These are phyloP conservation scores for Rhizopogon vesiculosus DNA, from an alignment of 768 basidiomycete species.

Conservation along the genomic window DNA sequence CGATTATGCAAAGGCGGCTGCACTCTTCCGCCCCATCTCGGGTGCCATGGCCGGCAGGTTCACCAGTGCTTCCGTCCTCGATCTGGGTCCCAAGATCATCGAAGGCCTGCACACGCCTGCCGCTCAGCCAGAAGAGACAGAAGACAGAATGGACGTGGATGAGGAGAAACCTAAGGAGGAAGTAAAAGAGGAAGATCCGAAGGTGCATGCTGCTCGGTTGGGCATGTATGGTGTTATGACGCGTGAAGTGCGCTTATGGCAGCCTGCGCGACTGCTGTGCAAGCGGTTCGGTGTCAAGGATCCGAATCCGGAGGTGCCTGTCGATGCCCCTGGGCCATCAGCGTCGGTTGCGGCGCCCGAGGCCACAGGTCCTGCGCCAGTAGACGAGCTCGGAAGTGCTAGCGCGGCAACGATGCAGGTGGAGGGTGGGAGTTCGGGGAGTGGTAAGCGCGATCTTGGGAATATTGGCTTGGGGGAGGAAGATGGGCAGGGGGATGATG, in stretches of 20 bases:
- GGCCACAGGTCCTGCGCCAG: neutral
- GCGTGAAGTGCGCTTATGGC: constrained; percentile 68
- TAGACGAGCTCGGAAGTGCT: neutral
- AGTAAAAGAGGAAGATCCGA: constrained; percentile 64
- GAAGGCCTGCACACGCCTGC: constrained; percentile 69
- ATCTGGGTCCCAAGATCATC: constrained; percentile 52
- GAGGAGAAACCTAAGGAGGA: constrained; percentile 30
- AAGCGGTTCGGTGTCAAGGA: constrained; percentile 93
- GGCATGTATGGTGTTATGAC: constrained; percentile 93
- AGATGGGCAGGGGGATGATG: constrained; percentile 83
- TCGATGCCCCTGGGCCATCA: constrained; percentile 25
- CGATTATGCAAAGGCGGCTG: constrained; percentile 84
- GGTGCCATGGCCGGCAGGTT: constrained; percentile 96
- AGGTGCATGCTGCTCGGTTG: constrained; percentile 72
- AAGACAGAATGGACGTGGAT: constrained; percentile 34
- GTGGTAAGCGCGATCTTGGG: constrained; percentile 53
- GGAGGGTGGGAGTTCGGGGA: neutral
- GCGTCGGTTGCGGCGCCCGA: constrained; percentile 13
- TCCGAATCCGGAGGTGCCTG: constrained; percentile 58
- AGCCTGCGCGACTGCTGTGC: constrained; percentile 81
- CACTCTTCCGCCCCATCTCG: constrained; percentile 86
- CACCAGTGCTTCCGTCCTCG: constrained; percentile 73
- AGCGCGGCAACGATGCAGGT: neutral
- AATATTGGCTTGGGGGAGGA: constrained; percentile 93
- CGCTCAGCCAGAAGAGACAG: constrained; percentile 34